Evolutionary conservation across 495 filamentous ascomycete genomes (phyloP).

Genomic region (Penicillium turbatum): DNA sequence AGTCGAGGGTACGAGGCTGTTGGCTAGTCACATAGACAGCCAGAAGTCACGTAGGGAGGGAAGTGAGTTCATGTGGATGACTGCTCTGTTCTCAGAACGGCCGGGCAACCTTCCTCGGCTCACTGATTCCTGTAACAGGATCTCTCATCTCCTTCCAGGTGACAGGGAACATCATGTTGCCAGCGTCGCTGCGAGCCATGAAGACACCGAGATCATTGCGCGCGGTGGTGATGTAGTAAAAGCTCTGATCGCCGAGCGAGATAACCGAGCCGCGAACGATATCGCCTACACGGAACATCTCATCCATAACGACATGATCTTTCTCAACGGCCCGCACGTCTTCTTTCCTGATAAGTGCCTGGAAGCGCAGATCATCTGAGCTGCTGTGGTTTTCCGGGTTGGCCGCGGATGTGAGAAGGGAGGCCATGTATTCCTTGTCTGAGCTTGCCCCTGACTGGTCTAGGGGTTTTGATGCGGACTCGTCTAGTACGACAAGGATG

Average conservation of each 20-base stretch:
- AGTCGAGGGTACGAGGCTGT: neutral
- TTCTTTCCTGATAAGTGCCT: slow-evolving; percentile 62
- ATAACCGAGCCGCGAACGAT: slow-evolving; percentile 87
- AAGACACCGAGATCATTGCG: slow-evolving; percentile 89
- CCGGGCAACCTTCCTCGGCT: slow-evolving; percentile 89
- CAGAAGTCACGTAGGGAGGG: neutral
- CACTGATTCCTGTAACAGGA: slow-evolving; percentile 68
- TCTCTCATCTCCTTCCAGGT: slow-evolving; percentile 94
- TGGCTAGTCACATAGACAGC: neutral
- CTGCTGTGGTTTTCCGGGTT: slow-evolving; percentile 45
- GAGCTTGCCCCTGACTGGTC: slow-evolving; percentile 34
- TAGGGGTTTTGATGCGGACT: slow-evolving; percentile 33
- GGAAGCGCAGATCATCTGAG: slow-evolving; percentile 48
- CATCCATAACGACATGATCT: slow-evolving; percentile 83
- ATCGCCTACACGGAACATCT: slow-evolving; percentile 91
- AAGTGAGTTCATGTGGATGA: neutral
- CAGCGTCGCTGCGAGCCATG: slow-evolving; percentile 84
- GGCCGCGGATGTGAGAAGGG: slow-evolving; percentile 40
- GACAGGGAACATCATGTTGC: slow-evolving; percentile 84
- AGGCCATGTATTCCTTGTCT: slow-evolving; percentile 48
- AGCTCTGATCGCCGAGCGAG: slow-evolving; percentile 85
- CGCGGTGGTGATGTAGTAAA: slow-evolving; percentile 88
- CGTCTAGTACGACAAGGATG: slow-evolving; percentile 72
- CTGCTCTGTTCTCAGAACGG: slow-evolving; percentile 60
- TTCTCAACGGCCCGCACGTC: slow-evolving; percentile 95